A percentile compares a stretch with the other conserved stretches of the same genome.
These are phyloP conservation scores for Phalaenopsis aphrodite DNA, from an alignment of 106 monocot species.

Conservation along the genomic window DNA sequence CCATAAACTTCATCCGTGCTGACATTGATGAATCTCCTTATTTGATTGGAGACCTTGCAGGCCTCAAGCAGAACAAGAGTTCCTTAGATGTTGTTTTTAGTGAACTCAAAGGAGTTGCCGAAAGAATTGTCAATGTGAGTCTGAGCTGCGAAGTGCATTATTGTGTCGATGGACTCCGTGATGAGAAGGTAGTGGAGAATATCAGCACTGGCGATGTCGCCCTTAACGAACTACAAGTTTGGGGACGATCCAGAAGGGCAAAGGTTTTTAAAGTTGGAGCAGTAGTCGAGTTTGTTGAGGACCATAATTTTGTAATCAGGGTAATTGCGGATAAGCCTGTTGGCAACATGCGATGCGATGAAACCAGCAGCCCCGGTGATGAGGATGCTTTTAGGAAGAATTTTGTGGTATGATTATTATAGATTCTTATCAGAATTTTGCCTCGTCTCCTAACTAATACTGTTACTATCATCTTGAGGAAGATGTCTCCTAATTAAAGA, in stretches of 20 bases:
- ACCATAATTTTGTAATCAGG: conserved; percentile 31
- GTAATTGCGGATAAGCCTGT: conserved; percentile 29
- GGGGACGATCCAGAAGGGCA: conserved; percentile 21
- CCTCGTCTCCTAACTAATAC: too few species aligned
- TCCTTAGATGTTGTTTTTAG: conserved; percentile 31
- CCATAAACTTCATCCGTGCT: conserved; percentile 35
- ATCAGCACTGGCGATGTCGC: conserved; percentile 28
- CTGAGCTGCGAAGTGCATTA: conserved; percentile 33
- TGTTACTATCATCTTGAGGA: too few species aligned
- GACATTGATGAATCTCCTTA: conserved; percentile 29
- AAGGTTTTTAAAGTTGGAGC: conserved; percentile 31
- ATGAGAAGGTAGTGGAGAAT: conserved; percentile 26
- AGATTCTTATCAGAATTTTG: too few species aligned
- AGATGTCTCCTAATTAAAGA: too few species aligned
- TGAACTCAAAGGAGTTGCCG: conserved; percentile 33
- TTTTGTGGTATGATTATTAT: too few species aligned
- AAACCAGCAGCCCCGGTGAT: conserved; percentile 31
- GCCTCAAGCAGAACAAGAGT: conserved; percentile 34
- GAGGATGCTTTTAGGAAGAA: conserved; percentile 24
- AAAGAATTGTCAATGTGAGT: conserved; percentile 32
- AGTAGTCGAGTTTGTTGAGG: conserved; percentile 31
- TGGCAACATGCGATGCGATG: conserved; percentile 31
- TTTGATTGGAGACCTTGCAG: conserved; percentile 28
- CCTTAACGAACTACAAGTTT: conserved; percentile 30
- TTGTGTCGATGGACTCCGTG: conserved; percentile 25